Base-by-base conservation (phyloP, 352 stramenopile species). In the Phytophthora melonis region DNA sequence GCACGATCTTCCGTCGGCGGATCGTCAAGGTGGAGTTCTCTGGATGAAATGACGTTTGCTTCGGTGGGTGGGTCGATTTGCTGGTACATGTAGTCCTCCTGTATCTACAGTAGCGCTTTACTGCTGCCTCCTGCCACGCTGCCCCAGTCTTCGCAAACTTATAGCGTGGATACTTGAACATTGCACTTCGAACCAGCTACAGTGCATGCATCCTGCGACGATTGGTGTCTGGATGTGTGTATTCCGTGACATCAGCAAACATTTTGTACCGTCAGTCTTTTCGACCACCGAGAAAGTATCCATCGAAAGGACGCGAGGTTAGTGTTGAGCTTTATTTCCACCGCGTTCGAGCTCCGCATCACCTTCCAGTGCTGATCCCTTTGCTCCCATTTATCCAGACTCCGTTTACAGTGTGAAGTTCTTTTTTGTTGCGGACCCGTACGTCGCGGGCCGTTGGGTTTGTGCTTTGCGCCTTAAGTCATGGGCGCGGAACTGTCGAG, bases 401-500 rank as follows among this genome's bases (percentile, higher is more conserved):
- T 58, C 18, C 16, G 18, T 58, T 66, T 27, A 18, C 36, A 23
- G 50, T 66, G 14, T 66, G 14, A 54, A 23, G 39, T 21, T 56
- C 49, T 18, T 18, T 30, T 56, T 21, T 47, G 18, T 32, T 14
- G 7, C 30, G 32, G n/a, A 49, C 30, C 55, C 19, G 55, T 50
- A 23, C 27, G 27, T 18, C 45, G 45, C 36, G 27, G 23, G 6
- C 57, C 60, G n/a, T 23, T 14, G 62, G 18, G n/a, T 21, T 53
- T n/a, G 49, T 27, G 14, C 16, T 49, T 52, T 45, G 30, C 30
- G 5, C 16, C 6, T 27, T 47, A 36, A 34, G 25, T 39, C 21
- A 89, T 89, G 81, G 81, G 81, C 11, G 77, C 72, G 5, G 81
- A 87, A 54, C 58, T 89, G 45, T 87, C 81, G 27, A 72, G 63